phyloP scores from a whole-genome alignment of 352 stramenopile species.

The Halophytophthora batemanensis region DNA sequence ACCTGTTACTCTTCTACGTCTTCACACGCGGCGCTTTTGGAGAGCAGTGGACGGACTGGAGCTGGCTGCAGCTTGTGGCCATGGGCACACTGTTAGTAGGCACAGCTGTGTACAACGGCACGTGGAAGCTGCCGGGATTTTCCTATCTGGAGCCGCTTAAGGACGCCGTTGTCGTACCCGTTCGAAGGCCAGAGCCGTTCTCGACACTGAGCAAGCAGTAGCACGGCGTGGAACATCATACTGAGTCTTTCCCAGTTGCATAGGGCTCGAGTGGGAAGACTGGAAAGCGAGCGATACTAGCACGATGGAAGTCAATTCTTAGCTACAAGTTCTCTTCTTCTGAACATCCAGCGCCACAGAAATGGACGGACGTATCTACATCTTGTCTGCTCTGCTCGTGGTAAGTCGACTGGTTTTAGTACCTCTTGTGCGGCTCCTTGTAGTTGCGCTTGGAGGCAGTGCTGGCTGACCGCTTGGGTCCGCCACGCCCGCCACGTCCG shows the following conservation, averaged over 20 bases:
- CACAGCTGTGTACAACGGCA: slow-evolving; percentile 97
- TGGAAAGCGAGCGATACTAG: too few relatives aligned
- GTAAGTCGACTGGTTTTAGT: slow-evolving; percentile 7
- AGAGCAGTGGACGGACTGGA: slow-evolving; percentile 94
- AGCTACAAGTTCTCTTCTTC: background rate
- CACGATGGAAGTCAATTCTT: background rate
- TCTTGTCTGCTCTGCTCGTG: too few relatives aligned
- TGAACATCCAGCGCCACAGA: background rate
- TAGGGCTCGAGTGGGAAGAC: too few relatives aligned
- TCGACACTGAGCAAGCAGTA: too few relatives aligned
- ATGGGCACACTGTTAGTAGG: slow-evolving; percentile 93
- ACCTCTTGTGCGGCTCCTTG: slow-evolving; percentile 28
- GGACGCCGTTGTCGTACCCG: slow-evolving; percentile 47
- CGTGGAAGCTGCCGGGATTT: slow-evolving; percentile 71
- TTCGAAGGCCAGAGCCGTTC: slow-evolving; percentile 55
- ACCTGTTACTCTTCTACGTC: slow-evolving; percentile 96
- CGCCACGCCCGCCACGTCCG: background rate
- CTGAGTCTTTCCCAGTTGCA: too few relatives aligned
- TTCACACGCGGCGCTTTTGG: slow-evolving; percentile 90
- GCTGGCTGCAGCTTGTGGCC: slow-evolving; percentile 92
- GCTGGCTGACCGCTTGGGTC: slow-evolving; percentile 12
- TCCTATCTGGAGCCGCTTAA: slow-evolving; percentile 76
- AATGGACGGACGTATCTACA: too few relatives aligned
- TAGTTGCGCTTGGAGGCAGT: slow-evolving; percentile 19
- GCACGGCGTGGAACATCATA: too few relatives aligned